These are phyloP conservation scores for Fusarium pseudonygamai DNA, from an alignment of 2,329 filamentous ascomycete genomes.

Conservation along the genomic window DNA sequence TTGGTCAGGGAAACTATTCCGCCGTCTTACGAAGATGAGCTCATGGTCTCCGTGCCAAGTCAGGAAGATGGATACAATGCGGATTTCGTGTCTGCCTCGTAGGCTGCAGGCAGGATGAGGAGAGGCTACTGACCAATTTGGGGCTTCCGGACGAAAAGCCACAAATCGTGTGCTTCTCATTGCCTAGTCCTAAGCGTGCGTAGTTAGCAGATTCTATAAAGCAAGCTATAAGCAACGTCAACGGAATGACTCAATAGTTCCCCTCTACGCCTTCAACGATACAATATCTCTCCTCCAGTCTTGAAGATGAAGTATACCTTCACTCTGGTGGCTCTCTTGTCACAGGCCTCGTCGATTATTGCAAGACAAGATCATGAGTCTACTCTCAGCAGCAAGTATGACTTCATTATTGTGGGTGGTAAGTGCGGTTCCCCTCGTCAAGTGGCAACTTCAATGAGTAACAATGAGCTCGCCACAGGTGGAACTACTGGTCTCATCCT, in stretches of 20 bases:
- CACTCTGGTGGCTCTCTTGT: not conserved
- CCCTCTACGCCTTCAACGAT: not conserved
- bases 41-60: no score
- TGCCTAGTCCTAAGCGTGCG: no score
- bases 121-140: not conserved
- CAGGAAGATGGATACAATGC: not conserved
- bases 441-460: accelerated
- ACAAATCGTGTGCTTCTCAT: no score
- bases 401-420: constrained; percentile 16
- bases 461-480: not conserved
- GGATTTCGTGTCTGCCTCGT: accelerated
- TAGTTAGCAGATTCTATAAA: not conserved
- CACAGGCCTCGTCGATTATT: not conserved
- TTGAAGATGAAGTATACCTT: not conserved
- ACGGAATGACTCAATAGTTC: not conserved
- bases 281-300: accelerated
- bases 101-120: not conserved
- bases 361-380: not conserved
- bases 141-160: no score
- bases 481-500: constrained; percentile 12
- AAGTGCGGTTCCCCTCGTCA: accelerated
- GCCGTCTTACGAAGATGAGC: not conserved
- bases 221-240: not conserved
- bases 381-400: not conserved
- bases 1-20: not conserved